phyloP scores from a whole-genome alignment of 2,329 filamentous ascomycete genomes.

The Pseudodiploospora longispora region DNA sequence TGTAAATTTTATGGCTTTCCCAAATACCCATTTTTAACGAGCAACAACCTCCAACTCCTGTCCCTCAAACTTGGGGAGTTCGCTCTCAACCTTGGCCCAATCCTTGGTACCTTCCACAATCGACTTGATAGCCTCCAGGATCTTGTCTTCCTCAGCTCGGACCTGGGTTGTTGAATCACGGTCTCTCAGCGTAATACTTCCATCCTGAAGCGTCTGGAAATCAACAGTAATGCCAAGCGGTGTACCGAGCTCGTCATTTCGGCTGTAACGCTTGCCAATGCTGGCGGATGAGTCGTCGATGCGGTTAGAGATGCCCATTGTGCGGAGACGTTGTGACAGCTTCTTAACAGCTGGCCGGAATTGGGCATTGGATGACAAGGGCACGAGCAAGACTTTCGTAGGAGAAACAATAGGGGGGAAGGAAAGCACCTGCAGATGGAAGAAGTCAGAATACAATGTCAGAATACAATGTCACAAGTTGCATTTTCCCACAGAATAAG shows the following conservation, averaged over 20 bases:
- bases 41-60: slow-evolving; percentile 51
- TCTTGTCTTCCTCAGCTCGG: slow-evolving; percentile 70
- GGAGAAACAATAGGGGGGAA: slow-evolving; percentile 66
- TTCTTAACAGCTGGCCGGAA: slow-evolving; percentile 71
- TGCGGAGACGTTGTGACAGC: slow-evolving; percentile 68
- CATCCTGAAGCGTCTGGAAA: slow-evolving; percentile 88
- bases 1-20: neutral
- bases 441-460: slow-evolving; percentile 8
- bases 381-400: slow-evolving; percentile 88
- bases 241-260: slow-evolving; percentile 93
- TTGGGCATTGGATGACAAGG: slow-evolving; percentile 70
- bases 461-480: neutral
- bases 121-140: slow-evolving; percentile 64
- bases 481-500: neutral
- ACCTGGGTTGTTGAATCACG: slow-evolving; percentile 89
- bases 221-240: slow-evolving; percentile 91
- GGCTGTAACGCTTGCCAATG: slow-evolving; percentile 89
- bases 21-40: slow-evolving; percentile 17
- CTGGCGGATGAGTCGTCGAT: slow-evolving; percentile 85
- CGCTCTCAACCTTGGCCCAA: slow-evolving; percentile 62
- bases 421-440: slow-evolving; percentile 37
- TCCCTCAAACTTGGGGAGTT: slow-evolving; percentile 77
- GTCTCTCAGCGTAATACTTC: slow-evolving; percentile 79
- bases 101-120: slow-evolving; percentile 40
- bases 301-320: slow-evolving; percentile 69